phyloP scores from a whole-genome alignment of 2,329 filamentous ascomycete genomes.

The Paracoccidioides brasiliensis region DNA sequence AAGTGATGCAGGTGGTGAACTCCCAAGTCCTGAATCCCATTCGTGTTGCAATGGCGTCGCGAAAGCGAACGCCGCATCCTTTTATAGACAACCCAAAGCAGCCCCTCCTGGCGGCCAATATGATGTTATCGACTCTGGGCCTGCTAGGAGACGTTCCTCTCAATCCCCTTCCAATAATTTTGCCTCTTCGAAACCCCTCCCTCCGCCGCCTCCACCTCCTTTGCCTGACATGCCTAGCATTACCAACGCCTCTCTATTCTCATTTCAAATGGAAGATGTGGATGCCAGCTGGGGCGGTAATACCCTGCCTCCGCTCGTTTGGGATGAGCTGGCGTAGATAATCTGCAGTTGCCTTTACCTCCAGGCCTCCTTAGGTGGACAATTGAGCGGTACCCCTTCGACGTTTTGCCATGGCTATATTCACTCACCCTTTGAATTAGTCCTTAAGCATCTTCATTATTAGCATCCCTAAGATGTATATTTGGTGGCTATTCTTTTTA shows the following conservation, averaged over 20 bases:
- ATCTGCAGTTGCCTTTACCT: background rate
- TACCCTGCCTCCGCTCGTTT: slow-evolving; percentile 28
- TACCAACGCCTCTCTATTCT: slow-evolving; percentile 11
- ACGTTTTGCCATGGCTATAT: too few relatives aligned
- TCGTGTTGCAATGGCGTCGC: background rate
- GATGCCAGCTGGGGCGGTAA: slow-evolving; percentile 24
- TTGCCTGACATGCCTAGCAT: slow-evolving; percentile 8
- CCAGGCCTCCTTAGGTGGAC: background rate
- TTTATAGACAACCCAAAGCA: background rate
- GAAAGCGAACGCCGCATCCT: background rate
- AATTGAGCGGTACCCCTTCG: background rate
- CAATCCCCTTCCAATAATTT: background rate
- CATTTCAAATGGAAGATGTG: slow-evolving; percentile 23
- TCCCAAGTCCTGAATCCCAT: background rate
- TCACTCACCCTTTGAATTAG: too few relatives aligned
- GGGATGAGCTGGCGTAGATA: slow-evolving; percentile 25
- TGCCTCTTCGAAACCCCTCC: slow-evolving; percentile 9
- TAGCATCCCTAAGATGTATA: too few relatives aligned
- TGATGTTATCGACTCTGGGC: background rate
- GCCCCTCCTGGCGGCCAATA: background rate
- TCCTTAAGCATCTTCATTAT: too few relatives aligned
- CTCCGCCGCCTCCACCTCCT: slow-evolving; percentile 20
- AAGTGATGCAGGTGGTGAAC: background rate
- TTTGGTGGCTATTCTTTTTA: too few relatives aligned
- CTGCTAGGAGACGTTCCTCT: background rate